Conservation (phyloP, 371 early-diverging fungal genomes). For the Apophysomyces sp. region DNA sequence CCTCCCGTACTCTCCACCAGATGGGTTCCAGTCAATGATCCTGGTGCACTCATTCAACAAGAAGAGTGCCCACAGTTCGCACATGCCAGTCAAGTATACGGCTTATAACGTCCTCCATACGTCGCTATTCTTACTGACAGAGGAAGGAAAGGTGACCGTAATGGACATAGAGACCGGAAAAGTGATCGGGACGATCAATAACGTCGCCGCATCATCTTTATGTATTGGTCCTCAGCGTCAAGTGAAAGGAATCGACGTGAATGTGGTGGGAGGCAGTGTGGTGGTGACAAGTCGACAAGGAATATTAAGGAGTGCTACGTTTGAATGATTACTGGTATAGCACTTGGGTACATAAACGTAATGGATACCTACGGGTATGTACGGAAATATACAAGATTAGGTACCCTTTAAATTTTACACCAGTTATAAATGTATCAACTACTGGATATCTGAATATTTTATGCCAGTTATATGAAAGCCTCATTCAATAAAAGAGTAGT, state of each 20-base stretch:
- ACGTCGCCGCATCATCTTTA: slow-evolving; percentile 19
- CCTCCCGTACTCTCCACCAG: slow-evolving; percentile 38
- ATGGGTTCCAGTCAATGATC: slow-evolving; percentile 26
- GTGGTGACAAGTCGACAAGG: slow-evolving; percentile 49
- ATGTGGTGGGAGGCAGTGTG: slow-evolving; percentile 40
- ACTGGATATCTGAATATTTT: too few relatives aligned
- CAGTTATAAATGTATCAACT: too few relatives aligned
- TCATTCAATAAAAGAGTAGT: too few relatives aligned
- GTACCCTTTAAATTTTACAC: too few relatives aligned
- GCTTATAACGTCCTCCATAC: slow-evolving; percentile 47
- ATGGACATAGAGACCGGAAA: slow-evolving; percentile 47
- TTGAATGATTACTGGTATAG: not conserved
- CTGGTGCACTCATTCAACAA: slow-evolving; percentile 37
- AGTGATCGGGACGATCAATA: slow-evolving; percentile 35
- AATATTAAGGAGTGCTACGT: slow-evolving; percentile 27
- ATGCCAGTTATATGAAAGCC: too few relatives aligned
- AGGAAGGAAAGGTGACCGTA: slow-evolving; percentile 46
- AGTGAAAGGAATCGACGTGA: slow-evolving; percentile 43
- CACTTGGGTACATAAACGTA: not conserved
- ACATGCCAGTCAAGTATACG: slow-evolving; percentile 45
- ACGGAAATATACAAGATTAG: too few relatives aligned
- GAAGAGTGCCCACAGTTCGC: slow-evolving; percentile 1
- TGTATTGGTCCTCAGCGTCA: slow-evolving; percentile 12
- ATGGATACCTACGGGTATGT: too few relatives aligned
- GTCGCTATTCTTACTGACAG: slow-evolving; percentile 41